Conservation (phyloP, 345 rosid species). For the Bruguiera gymnorhiza region DNA sequence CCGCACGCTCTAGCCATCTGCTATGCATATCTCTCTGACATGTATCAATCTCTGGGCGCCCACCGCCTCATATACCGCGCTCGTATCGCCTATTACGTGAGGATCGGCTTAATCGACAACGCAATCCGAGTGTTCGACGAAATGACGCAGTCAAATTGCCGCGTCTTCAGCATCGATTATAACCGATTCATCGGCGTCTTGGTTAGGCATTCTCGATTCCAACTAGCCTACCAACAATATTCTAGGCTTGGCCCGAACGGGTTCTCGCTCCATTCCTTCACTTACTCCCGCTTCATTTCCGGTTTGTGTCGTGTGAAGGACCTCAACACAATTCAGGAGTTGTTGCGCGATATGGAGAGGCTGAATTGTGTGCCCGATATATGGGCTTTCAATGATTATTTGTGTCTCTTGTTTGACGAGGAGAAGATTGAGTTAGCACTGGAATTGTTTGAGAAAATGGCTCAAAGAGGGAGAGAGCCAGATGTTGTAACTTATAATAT, state of each 20-base stretch:
- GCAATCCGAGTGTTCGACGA: conserved; percentile 87
- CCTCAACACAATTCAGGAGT: conserved; percentile 49
- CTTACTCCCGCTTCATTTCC: conserved; percentile 91
- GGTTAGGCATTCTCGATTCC: conserved; percentile 55
- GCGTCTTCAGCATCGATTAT: conserved; percentile 71
- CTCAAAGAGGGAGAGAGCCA: conserved; percentile 62
- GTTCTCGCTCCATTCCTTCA: conserved; percentile 71
- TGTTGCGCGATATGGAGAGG: conserved; percentile 66
- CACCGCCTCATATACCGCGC: conserved; percentile 82
- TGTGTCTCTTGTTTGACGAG: conserved; percentile 67
- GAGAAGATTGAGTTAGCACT: conserved; percentile 49
- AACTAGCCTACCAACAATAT: conserved; percentile 64
- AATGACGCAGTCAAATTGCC: conserved; percentile 76
- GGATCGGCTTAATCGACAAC: conserved; percentile 65
- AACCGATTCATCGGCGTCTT: conserved; percentile 85
- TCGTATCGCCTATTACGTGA: conserved; percentile 55
- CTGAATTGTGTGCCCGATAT: conserved; percentile 64
- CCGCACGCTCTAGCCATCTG: neutral
- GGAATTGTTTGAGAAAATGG: conserved; percentile 55
- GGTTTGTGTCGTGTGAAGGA: conserved; percentile 63
- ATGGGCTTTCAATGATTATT: conserved; percentile 75
- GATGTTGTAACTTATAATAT: conserved; percentile 86
- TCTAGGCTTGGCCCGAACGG: conserved; percentile 59
- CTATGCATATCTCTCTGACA: conserved; percentile 33
- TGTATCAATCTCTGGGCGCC: conserved; percentile 82